These are phyloP conservation scores for Taphrina confusa DNA, from an alignment of 1,139 yeast genomes.

Conservation along the genomic window DNA sequence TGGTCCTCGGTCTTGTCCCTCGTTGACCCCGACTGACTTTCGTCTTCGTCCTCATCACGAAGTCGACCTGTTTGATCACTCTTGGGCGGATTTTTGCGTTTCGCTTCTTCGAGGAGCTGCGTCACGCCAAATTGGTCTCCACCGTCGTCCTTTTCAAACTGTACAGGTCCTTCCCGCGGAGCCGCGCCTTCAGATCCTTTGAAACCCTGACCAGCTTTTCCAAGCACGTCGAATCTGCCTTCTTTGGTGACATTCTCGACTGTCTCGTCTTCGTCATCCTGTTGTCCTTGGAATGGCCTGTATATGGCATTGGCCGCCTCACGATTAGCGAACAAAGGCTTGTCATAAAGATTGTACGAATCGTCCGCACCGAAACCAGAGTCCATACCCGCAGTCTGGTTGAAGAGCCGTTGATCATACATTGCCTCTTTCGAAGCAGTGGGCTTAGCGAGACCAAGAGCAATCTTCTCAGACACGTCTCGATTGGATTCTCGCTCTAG, in stretches of 20 bases:
- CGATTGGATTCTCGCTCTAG: conserved; percentile 54
- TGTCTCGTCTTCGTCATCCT: conserved; percentile 45
- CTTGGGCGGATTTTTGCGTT: conserved; percentile 5
- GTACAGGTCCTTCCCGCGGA: conserved; percentile 53
- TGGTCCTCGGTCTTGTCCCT: background rate
- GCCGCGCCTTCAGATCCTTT: conserved; percentile 41
- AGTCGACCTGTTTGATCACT: background rate
- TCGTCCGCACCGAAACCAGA: conserved; percentile 47
- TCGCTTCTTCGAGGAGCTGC: conserved; percentile 30
- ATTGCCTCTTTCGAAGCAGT: conserved; percentile 50
- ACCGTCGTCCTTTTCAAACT: conserved; percentile 53
- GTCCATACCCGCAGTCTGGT: conserved; percentile 44
- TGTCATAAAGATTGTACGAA: conserved; percentile 59
- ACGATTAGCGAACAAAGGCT: conserved; percentile 57
- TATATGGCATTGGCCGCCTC: conserved; percentile 57
- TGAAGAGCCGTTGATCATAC: conserved; percentile 59
- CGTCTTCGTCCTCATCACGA: background rate
- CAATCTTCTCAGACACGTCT: conserved; percentile 59
- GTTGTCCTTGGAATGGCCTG: conserved; percentile 46
- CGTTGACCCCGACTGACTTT: background rate
- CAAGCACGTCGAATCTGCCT: conserved; percentile 48
- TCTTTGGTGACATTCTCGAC: conserved; percentile 46
- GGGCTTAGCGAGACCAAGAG: conserved; percentile 55
- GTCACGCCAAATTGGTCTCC: conserved; percentile 38
- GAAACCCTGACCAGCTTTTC: conserved; percentile 43